Conservation (phyloP, 805 yeast species). For the Starmera amethionina region DNA sequence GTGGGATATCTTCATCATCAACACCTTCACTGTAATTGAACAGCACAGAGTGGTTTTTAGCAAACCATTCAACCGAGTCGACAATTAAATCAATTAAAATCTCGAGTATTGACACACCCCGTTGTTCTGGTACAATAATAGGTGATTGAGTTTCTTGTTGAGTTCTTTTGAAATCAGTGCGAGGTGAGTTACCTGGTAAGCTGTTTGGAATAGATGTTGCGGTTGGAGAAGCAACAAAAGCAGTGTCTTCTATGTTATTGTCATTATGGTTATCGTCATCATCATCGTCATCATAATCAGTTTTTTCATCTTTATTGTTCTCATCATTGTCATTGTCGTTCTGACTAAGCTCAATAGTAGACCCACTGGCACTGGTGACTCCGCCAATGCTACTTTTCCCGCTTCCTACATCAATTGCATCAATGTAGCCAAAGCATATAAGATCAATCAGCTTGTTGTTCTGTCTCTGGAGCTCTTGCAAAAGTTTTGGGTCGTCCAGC, state of each 20-base stretch:
- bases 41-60: constrained; percentile 10
- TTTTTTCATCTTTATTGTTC: too few relatives aligned
- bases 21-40: constrained; percentile 2
- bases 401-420: constrained; percentile 5
- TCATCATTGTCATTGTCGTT: too few relatives aligned
- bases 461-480: constrained; percentile 26
- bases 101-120: constrained; percentile 29
- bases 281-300: constrained; percentile 1
- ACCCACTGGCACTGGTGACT: background rate
- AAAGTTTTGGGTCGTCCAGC: constrained; percentile 27
- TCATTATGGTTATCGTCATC: constrained; percentile 8
- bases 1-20: constrained; percentile 3
- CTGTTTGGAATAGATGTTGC: background rate
- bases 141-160: too few relatives aligned
- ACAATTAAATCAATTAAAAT: constrained; percentile 35
- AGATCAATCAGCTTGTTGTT: constrained; percentile 40
- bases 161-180: too few relatives aligned
- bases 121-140: background rate
- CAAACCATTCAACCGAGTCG: constrained; percentile 30
- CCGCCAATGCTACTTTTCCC: too few relatives aligned
- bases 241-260: background rate
- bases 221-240: background rate
- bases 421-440: constrained; percentile 35
- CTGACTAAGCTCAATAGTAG: too few relatives aligned
- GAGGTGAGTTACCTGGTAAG: too few relatives aligned